Percentiles rank a stretch among this genome's conserved stretches.
phyloP scores from a whole-genome alignment of 805 yeast species.

The Metschnikowia matae region DNA sequence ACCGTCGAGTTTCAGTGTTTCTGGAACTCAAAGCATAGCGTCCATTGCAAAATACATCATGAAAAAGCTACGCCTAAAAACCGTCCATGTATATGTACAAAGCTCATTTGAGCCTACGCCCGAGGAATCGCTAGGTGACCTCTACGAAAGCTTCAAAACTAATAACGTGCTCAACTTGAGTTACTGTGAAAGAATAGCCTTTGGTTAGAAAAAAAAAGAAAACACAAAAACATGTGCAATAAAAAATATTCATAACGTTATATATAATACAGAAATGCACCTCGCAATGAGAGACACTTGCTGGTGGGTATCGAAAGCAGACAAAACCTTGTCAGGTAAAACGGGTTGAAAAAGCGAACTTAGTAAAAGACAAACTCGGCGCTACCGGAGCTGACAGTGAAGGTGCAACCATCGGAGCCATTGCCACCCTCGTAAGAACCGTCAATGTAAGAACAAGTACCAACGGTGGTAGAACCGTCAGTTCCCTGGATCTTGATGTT shows the following conservation, averaged over 20 bases:
- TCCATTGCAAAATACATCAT: conserved; percentile 44
- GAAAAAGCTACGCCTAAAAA: conserved; percentile 11
- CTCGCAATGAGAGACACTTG: background rate
- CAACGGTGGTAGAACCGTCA: conserved; percentile 16
- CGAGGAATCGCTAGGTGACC: conserved; percentile 34
- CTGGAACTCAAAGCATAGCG: conserved; percentile 43
- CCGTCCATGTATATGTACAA: conserved; percentile 34
- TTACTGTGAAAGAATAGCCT: conserved; percentile 39
- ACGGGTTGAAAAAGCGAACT: background rate
- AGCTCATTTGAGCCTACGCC: conserved; percentile 41
- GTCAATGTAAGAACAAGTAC: conserved; percentile 16
- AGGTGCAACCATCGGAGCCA: conserved; percentile 20
- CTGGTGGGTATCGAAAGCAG: conserved; percentile 13
- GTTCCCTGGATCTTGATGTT: conserved; percentile 38
- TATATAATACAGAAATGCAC: conserved; percentile 4
- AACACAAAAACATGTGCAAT: background rate
- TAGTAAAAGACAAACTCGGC: conserved; percentile 20
- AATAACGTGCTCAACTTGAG: conserved; percentile 35
- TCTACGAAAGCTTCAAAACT: conserved; percentile 27
- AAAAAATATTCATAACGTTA: background rate
- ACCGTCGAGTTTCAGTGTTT: conserved; percentile 50
- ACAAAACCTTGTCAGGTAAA: background rate
- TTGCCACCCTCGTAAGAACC: conserved; percentile 18
- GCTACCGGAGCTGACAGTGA: conserved; percentile 16
- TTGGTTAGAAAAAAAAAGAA: conserved; percentile 22